A percentile compares a stretch with the other conserved stretches of the same genome.
Evolutionary conservation across 148 eudicot genomes (phyloP).

Genomic region (Dysphania ambrosioides): DNA sequence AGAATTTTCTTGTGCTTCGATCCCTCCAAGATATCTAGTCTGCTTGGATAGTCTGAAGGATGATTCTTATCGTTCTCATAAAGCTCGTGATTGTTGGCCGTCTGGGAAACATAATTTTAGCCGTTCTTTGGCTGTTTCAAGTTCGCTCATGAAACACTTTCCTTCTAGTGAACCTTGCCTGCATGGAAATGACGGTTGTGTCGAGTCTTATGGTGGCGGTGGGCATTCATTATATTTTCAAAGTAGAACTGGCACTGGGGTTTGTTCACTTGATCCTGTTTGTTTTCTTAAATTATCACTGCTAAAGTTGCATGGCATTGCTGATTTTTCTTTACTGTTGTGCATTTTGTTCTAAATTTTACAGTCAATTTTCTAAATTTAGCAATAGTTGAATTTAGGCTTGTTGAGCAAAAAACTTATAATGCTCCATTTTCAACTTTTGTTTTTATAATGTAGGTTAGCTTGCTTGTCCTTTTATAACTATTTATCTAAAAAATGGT

Average conservation of each 20-base stretch:
- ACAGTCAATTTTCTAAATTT: neutral
- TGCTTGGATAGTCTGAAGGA: constrained; percentile 48
- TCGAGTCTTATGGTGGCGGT: constrained; percentile 47
- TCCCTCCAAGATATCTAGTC: constrained; percentile 60
- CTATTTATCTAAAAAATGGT: neutral
- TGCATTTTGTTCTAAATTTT: neutral
- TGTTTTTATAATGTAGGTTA: neutral
- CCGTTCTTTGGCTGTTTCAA: constrained; percentile 49
- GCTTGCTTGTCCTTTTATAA: neutral
- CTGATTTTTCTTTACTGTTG: neutral
- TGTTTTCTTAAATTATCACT: neutral
- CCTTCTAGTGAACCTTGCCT: constrained; percentile 46
- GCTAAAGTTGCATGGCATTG: neutral
- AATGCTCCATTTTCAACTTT: neutral
- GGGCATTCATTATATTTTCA: constrained; percentile 44
- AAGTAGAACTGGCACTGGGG: constrained; percentile 45
- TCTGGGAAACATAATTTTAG: constrained; percentile 48
- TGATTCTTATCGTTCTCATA: constrained; percentile 37
- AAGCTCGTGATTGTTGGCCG: constrained; percentile 27
- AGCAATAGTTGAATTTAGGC: neutral
- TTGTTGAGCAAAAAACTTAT: neutral
- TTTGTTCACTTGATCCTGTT: constrained; percentile 32
- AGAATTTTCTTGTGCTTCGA: constrained; percentile 28
- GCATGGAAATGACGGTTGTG: constrained; percentile 55
- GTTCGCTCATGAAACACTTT: constrained; percentile 39